Percentiles rank a stretch among this genome's conserved stretches.
Conservation (phyloP, 2,329 filamentous ascomycete species). For the Fusarium virguliforme region DNA sequence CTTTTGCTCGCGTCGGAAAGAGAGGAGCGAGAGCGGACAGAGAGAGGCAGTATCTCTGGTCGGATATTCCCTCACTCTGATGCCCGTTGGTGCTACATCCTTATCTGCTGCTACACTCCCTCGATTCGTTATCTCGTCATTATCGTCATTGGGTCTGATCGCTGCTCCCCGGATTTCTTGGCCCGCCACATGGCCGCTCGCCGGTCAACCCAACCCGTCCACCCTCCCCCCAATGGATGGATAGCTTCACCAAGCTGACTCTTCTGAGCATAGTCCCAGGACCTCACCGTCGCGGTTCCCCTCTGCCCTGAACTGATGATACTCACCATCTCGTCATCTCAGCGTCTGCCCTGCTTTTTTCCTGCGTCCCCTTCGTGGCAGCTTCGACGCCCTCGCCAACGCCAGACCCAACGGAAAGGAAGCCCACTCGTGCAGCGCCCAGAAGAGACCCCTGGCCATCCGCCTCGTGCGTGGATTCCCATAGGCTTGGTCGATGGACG, state of each 20-base stretch:
- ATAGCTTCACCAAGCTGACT: constrained; percentile 22
- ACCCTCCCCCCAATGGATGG: constrained; percentile 16
- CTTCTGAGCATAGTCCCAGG: constrained; percentile 20
- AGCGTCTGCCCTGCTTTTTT: constrained; percentile 27
- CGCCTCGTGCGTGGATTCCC: constrained; percentile 13
- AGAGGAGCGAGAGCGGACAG: background rate
- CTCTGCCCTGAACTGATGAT: constrained; percentile 10
- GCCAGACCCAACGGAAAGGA: constrained; percentile 32
- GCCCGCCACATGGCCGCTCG: constrained; percentile 29
- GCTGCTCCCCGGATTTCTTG: constrained; percentile 34
- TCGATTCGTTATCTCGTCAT: constrained; percentile 15
- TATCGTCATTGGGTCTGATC: constrained; percentile 22
- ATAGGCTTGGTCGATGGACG: constrained; percentile 27
- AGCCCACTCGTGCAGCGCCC: constrained; percentile 16
- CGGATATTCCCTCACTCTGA: constrained; percentile 8
- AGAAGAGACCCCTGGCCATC: constrained; percentile 27
- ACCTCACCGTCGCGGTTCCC: constrained; percentile 7
- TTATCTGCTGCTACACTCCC: constrained; percentile 1
- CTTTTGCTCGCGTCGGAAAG: constrained; percentile 19
- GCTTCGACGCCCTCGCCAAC: constrained; percentile 23
- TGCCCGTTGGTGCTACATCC: background rate
- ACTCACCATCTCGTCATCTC: constrained; percentile 34
- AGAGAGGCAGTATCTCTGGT: background rate
- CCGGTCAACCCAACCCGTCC: background rate
- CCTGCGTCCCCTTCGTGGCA: constrained; percentile 27